Evolutionary conservation across 768 basidiomycete genomes (phyloP), one percentile per base, ranked within the genome.

Genomic region (Boletus barrowsii): DNA sequence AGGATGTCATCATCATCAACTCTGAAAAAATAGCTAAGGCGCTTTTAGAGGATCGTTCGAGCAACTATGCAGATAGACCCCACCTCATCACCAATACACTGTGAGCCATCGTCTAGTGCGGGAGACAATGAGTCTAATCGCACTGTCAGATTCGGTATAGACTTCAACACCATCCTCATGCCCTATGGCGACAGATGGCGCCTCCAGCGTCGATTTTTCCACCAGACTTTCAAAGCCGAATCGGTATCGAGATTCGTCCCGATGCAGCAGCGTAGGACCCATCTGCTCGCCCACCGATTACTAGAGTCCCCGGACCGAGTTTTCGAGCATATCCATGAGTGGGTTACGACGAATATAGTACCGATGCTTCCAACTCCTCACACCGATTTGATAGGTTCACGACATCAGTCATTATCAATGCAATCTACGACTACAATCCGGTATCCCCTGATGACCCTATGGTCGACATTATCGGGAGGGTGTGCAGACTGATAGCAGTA

Each of bases 331-430:
- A 40, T 63, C 11, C 46, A 51, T 13, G 47, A 55, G 61, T 62
- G 32, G 15, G 55, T 53, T 24, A 37, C 13, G 6, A 26, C 58
- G 55, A 62, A 64, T 71, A 14, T 29, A 20, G 9, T 26, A 41
- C 9, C 10, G 18, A 18, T 24, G 42, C 26, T 32, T 7, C 26
- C 39, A 15, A 17, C 9, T 41, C 13, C 22, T 51, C 3, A 11
- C 36, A n/a, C 41, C 11, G 7, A 45, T 44, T 18, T 35, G 29
- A 43, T 45, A 65, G 57, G 40, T 56, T 53, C 24, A 42, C 51
- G 14, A 20, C 63, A 61, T 56, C 73, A 59, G 70, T 75, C 48
- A 63, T 68, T 11, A 53, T 62, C 17, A 49, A 50, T 41, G 53
- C 54, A 15, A 30, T 55, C 42, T 49, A 66, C 35, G 61, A 54